Conservation (phyloP, 2,329 filamentous ascomycete species). For the Thielaviopsis musarum region DNA sequence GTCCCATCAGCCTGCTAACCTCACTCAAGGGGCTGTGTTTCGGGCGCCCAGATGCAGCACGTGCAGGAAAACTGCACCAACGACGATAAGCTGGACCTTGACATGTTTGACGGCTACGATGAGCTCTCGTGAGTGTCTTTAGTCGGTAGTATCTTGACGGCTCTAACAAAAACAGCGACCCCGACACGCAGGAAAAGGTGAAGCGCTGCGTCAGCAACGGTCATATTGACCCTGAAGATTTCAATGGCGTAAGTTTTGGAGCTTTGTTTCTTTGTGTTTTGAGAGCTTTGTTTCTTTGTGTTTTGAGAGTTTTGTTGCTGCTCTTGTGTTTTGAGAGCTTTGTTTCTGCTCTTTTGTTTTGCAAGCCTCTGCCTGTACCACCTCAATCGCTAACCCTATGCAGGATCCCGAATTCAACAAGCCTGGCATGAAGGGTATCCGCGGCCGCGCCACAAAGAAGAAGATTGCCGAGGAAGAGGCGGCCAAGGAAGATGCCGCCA, state of each 20-base stretch:
- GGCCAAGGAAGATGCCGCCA: slow-evolving; percentile 18
- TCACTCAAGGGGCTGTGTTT: slow-evolving; percentile 63
- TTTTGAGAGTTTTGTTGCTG: neutral
- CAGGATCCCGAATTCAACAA: slow-evolving; percentile 63
- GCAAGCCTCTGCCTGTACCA: neutral
- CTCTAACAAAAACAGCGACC: slow-evolving; percentile 24
- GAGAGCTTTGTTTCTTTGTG: slow-evolving; percentile 12
- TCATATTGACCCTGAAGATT: slow-evolving; percentile 72
- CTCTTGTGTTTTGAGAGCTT: slow-evolving; percentile 13
- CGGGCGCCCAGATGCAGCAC: slow-evolving; percentile 53
- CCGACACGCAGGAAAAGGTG: slow-evolving; percentile 57
- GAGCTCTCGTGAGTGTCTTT: slow-evolving; percentile 41
- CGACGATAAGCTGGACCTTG: slow-evolving; percentile 38
- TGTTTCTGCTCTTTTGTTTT: slow-evolving; percentile 12
- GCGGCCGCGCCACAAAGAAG: slow-evolving; percentile 18
- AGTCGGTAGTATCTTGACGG: no score
- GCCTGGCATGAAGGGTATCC: slow-evolving; percentile 49
- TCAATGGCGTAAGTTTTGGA: slow-evolving; percentile 56
- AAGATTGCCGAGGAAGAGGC: slow-evolving; percentile 18
- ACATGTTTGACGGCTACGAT: slow-evolving; percentile 64
- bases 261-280: neutral
- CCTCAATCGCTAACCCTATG: slow-evolving; percentile 1
- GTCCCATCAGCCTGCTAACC: neutral
- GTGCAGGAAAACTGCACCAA: slow-evolving; percentile 39
- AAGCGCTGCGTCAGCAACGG: slow-evolving; percentile 54